Conservation (phyloP, 2,329 filamentous ascomycete genomes). For the Cercospora sesami region DNA sequence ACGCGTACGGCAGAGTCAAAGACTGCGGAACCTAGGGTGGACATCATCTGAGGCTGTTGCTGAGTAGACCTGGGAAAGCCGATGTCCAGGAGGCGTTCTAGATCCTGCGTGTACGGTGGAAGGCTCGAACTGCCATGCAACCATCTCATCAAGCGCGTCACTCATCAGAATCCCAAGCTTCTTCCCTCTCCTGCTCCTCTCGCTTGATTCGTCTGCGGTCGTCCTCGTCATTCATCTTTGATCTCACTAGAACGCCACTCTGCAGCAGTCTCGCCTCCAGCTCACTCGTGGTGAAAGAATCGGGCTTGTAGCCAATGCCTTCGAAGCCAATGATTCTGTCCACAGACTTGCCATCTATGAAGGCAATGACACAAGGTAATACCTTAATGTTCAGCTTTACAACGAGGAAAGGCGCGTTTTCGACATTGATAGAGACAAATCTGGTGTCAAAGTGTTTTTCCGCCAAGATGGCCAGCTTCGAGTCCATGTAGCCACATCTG, state of each 20-base stretch:
- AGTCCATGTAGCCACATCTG: conserved; percentile 63
- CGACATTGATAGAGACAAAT: conserved; percentile 59
- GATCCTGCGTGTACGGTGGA: neutral
- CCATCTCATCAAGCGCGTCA: neutral
- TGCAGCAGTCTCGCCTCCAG: conserved; percentile 55
- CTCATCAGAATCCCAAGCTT: conserved; percentile 52
- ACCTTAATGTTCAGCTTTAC: conserved; percentile 59
- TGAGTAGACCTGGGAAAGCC: neutral
- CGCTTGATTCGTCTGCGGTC: conserved; percentile 37
- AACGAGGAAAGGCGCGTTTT: conserved; percentile 61
- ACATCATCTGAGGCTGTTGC: no score
- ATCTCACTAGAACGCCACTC: conserved; percentile 54
- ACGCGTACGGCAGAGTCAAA: neutral
- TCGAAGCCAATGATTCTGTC: conserved; percentile 62
- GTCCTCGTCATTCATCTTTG: conserved; percentile 53
- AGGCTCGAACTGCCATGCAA: neutral
- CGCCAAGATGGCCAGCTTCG: conserved; percentile 56
- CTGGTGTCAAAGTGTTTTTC: conserved; percentile 60
- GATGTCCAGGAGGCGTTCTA: neutral
- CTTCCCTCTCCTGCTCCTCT: conserved; percentile 38
- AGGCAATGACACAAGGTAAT: conserved; percentile 59
- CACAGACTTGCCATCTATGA: conserved; percentile 56
- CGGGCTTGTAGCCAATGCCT: conserved; percentile 54
- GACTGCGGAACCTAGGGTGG: neutral
- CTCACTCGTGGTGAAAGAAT: conserved; percentile 57